Conservation (phyloP, 768 basidiomycete species). For the Lactarius psammicola region DNA sequence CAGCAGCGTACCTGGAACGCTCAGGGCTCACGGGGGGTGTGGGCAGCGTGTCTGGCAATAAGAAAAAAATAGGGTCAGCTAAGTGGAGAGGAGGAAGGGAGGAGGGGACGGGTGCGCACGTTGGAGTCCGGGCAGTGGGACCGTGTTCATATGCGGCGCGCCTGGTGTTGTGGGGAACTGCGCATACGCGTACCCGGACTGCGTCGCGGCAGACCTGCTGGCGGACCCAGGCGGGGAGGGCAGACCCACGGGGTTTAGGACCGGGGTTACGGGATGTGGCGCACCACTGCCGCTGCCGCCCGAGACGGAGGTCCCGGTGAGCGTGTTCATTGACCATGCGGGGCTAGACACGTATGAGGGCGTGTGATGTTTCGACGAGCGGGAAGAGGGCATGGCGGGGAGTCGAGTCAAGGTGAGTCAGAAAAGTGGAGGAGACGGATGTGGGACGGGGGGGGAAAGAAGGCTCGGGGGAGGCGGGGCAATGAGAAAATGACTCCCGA, state of each 20-base stretch:
- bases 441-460: neutral
- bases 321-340: constrained; percentile 24
- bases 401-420: constrained; percentile 21
- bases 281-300: neutral
- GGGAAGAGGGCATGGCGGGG: constrained; percentile 18
- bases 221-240: constrained; percentile 22
- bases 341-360: constrained; percentile 26
- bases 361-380: constrained; percentile 18
- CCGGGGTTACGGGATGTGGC: constrained; percentile 17
- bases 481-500: constrained; percentile 15
- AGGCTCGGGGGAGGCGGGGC: neutral
- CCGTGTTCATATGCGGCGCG: constrained; percentile 26
- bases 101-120: constrained; percentile 8
- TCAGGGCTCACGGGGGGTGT: constrained; percentile 26
- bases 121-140: constrained; percentile 16
- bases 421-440: neutral
- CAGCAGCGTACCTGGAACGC: constrained; percentile 18
- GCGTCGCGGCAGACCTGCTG: constrained; percentile 11
- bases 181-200: constrained; percentile 11
- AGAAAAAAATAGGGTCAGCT: neutral
- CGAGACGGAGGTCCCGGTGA: constrained; percentile 21
- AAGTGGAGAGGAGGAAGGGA: neutral
- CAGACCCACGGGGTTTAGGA: constrained; percentile 22
- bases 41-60: constrained; percentile 12
- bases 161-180: constrained; percentile 22